phyloP scores from a whole-genome alignment of 257 asterid genomes.

The Solanum okadae region DNA sequence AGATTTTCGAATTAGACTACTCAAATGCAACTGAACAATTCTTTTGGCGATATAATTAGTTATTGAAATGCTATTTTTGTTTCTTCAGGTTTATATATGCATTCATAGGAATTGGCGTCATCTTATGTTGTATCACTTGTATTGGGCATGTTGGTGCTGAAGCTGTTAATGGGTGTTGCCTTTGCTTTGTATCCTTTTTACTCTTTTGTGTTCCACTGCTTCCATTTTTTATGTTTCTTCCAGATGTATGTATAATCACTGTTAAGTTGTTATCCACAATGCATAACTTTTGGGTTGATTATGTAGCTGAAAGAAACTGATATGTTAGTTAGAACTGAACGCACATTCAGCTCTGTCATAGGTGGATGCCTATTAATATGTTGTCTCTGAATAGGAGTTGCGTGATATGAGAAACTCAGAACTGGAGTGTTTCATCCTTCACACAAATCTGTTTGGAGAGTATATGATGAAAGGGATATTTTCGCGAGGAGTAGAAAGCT shows the following conservation, averaged over 20 bases:
- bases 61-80: neutral
- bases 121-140: constrained; percentile 45
- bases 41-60: neutral
- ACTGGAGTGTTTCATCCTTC: neutral
- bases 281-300: neutral
- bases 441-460: neutral
- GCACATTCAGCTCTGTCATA: neutral
- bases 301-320: neutral
- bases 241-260: neutral
- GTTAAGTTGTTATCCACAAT: neutral
- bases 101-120: constrained; percentile 57
- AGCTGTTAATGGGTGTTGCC: constrained; percentile 79
- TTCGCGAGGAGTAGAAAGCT: neutral
- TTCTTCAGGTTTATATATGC: constrained; percentile 74
- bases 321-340: neutral
- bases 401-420: neutral
- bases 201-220: neutral
- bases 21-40: neutral
- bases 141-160: constrained; percentile 81
- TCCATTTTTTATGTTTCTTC: neutral
- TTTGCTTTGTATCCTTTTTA: constrained; percentile 79
- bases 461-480: neutral
- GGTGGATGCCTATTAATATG: neutral
- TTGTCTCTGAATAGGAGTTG: neutral
- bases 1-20: neutral